These are phyloP conservation scores for Cryptococcus sp. DNA, from an alignment of 1,284 basidiomycete genomes.

Conservation along the genomic window DNA sequence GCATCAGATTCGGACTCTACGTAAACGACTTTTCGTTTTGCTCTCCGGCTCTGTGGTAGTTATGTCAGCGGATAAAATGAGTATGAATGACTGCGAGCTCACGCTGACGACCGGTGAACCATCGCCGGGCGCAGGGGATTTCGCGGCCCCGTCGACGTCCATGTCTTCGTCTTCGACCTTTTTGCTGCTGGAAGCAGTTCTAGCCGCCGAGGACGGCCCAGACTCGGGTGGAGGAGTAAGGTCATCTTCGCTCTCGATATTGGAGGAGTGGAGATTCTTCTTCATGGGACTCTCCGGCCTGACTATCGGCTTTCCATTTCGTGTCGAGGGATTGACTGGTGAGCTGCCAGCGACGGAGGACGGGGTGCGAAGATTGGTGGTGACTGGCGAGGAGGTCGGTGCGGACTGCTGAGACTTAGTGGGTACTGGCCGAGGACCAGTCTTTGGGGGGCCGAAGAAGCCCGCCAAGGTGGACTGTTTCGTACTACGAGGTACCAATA, in stretches of 20 bases:
- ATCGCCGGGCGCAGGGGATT: slow-evolving; percentile 8
- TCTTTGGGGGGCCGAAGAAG: slow-evolving; percentile 52
- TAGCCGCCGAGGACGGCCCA: slow-evolving; percentile 19
- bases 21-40: slow-evolving; percentile 51
- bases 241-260: slow-evolving; percentile 30
- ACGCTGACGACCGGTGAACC: slow-evolving; percentile 31
- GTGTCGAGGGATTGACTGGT: slow-evolving; percentile 18
- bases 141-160: slow-evolving; percentile 10
- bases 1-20: slow-evolving; percentile 48
- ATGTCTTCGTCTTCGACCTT: slow-evolving; percentile 23
- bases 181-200: slow-evolving; percentile 13
- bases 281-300: slow-evolving; percentile 22
- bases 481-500: slow-evolving; percentile 9
- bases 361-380: slow-evolving; percentile 32
- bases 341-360: slow-evolving; percentile 34
- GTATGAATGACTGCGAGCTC: slow-evolving; percentile 7
- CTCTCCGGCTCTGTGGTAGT: slow-evolving; percentile 27
- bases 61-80: slow-evolving; percentile 3
- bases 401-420: slow-evolving; percentile 17
- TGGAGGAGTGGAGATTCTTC: slow-evolving; percentile 16
- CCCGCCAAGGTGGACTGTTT: slow-evolving; percentile 53
- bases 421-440: slow-evolving; percentile 22
- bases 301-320: slow-evolving; percentile 11
- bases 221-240: slow-evolving; percentile 30
- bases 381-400: slow-evolving; percentile 25